phyloP scores from a whole-genome alignment of 768 basidiomycete species.

The Hydnum rufescens region DNA sequence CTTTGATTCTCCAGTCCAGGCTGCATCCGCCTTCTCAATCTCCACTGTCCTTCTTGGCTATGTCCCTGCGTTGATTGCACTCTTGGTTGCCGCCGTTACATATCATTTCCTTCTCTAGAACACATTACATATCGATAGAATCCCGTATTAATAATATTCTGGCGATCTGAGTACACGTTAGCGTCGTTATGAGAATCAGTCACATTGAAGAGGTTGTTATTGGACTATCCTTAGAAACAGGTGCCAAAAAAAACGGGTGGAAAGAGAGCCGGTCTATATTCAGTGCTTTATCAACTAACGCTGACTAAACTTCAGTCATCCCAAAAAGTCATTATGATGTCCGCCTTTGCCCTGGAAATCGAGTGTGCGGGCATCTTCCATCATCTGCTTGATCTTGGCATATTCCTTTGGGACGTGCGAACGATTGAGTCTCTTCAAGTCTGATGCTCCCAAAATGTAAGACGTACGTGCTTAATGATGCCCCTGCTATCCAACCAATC shows the following conservation, averaged over 20 bases:
- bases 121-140: too few species aligned
- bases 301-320: not conserved
- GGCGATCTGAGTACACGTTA: too few species aligned
- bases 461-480: conserved; percentile 30
- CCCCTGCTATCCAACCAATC: conserved; percentile 61
- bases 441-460: not conserved
- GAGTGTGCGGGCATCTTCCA: conserved; percentile 50
- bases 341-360: conserved; percentile 20
- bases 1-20: conserved; percentile 27
- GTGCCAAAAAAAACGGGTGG: too few species aligned
- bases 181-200: too few species aligned
- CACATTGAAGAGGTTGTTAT: too few species aligned
- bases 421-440: not conserved
- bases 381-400: conserved; percentile 48
- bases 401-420: too few species aligned
- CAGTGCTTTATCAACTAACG: too few species aligned
- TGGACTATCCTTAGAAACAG: too few species aligned
- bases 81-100: too few species aligned
- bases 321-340: not conserved
- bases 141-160: too few species aligned
- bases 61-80: not conserved
- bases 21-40: not conserved
- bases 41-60: not conserved
- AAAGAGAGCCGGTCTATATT: too few species aligned
- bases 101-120: too few species aligned